Percentiles rank a stretch among this genome's conserved stretches.
These are phyloP conservation scores for Cantharellus cinnabarinus DNA, from an alignment of 768 basidiomycete genomes.

Conservation along the genomic window DNA sequence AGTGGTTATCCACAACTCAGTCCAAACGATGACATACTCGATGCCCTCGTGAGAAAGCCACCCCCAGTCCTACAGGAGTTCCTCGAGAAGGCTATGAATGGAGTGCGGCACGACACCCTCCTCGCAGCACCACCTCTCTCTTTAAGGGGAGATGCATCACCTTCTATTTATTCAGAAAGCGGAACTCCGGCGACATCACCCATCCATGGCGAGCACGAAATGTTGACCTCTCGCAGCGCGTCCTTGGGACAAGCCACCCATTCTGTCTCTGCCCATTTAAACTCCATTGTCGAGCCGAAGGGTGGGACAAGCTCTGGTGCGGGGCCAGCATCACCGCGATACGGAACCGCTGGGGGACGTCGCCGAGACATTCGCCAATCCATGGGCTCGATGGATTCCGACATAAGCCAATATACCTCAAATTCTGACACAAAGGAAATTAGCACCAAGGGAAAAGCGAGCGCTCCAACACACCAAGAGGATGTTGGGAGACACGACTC, in stretches of 20 bases:
- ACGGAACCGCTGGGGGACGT: constrained; percentile 10
- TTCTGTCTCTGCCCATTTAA: neutral
- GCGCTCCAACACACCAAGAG: constrained; percentile 29
- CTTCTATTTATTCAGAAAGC: neutral
- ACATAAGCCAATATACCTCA: constrained; percentile 12
- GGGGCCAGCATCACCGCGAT: neutral
- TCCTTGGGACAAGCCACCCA: too few species aligned
- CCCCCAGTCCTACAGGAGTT: neutral
- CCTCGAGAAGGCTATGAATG: neutral
- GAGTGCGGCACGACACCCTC: neutral
- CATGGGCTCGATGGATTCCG: constrained; percentile 52
- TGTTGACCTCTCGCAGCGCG: too few species aligned
- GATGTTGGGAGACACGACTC: constrained; percentile 42
- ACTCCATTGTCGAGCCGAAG: constrained; percentile 8
- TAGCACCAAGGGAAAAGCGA: constrained; percentile 15
- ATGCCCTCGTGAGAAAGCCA: neutral
- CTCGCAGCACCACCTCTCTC: neutral
- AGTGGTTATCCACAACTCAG: constrained; percentile 49
- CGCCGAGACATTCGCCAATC: constrained; percentile 18
- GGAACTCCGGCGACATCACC: too few species aligned
- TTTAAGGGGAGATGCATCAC: neutral
- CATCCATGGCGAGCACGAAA: too few species aligned
- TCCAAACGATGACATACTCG: too few species aligned
- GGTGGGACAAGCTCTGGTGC: constrained; percentile 2
- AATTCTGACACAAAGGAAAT: constrained; percentile 4